phyloP scores from a whole-genome alignment of 768 basidiomycete genomes.

The Artomyces pyxidatus region DNA sequence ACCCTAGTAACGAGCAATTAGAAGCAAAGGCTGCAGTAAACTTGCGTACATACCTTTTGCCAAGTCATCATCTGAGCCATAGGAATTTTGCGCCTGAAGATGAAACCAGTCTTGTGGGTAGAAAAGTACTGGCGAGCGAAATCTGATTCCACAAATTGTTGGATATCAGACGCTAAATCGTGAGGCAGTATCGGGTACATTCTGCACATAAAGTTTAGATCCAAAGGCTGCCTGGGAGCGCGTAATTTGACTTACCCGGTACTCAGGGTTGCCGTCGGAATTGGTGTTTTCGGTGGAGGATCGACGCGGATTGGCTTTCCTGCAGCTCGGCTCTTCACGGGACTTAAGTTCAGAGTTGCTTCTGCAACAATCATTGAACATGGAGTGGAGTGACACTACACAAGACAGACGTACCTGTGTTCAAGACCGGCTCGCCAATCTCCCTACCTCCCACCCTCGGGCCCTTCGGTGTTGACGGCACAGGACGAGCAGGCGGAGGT shows the following conservation, averaged over 20 bases:
- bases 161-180: slow-evolving; percentile 77
- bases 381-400: background rate
- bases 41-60: slow-evolving; percentile 57
- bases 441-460: slow-evolving; percentile 39
- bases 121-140: slow-evolving; percentile 87
- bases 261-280: slow-evolving; percentile 38
- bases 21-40: background rate
- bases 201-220: slow-evolving; percentile 30
- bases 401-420: slow-evolving; percentile 44
- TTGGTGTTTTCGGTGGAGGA: slow-evolving; percentile 8
- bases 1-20: slow-evolving; percentile 25
- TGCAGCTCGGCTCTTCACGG: slow-evolving; percentile 55
- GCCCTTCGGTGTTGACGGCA: slow-evolving; percentile 2
- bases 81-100: slow-evolving; percentile 75
- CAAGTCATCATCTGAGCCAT: slow-evolving; percentile 85
- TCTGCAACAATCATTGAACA: slow-evolving; percentile 26
- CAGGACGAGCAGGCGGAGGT: background rate
- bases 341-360: slow-evolving; percentile 67
- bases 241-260: slow-evolving; percentile 47
- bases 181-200: slow-evolving; percentile 72
- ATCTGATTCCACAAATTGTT: slow-evolving; percentile 78
- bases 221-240: background rate
- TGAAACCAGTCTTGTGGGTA: slow-evolving; percentile 82
- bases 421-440: slow-evolving; percentile 63
- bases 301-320: slow-evolving; percentile 59